These are phyloP conservation scores for Hyphopichia homilentoma DNA, from an alignment of 805 yeast species.

Conservation along the genomic window DNA sequence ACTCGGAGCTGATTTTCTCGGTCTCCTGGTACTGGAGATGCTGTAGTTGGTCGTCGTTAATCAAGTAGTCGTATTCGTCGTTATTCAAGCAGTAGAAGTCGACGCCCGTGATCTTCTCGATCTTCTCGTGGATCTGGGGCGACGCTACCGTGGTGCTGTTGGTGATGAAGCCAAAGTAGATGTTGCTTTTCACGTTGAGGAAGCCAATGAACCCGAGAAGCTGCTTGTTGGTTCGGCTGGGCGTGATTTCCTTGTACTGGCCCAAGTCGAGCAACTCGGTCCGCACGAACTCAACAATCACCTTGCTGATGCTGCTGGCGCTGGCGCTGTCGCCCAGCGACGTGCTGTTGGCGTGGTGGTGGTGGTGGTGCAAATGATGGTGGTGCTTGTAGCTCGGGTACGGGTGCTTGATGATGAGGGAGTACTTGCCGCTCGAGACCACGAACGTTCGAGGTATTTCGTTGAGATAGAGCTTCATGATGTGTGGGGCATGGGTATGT, in stretches of 20 bases:
- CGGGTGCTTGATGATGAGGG: slow-evolving; percentile 56
- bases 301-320: slow-evolving; percentile 23
- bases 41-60: slow-evolving; percentile 14
- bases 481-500: no score
- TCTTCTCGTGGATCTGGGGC: slow-evolving; percentile 50
- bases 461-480: slow-evolving; percentile 62
- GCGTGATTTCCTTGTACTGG: slow-evolving; percentile 43
- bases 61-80: slow-evolving; percentile 47
- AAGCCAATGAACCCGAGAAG: slow-evolving; percentile 62
- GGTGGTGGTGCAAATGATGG: slow-evolving; percentile 15
- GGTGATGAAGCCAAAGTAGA: slow-evolving; percentile 58
- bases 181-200: slow-evolving; percentile 47
- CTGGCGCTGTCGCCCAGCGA: slow-evolving; percentile 16
- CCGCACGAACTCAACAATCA: slow-evolving; percentile 52
- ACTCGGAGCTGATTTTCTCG: slow-evolving; percentile 14
- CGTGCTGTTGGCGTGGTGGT: slow-evolving; percentile 16
- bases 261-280: slow-evolving; percentile 33
- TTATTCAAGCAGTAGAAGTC: slow-evolving; percentile 63
- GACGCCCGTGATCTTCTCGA: slow-evolving; percentile 54
- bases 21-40: slow-evolving; percentile 27
- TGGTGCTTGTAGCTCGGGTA: slow-evolving; percentile 23
- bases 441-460: slow-evolving; percentile 68
- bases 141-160: slow-evolving; percentile 54
- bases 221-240: slow-evolving; percentile 20
- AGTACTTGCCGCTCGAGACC: slow-evolving; percentile 54